A percentile compares a stretch with the other conserved stretches of the same genome.
Evolutionary conservation across 2,329 filamentous ascomycete genomes (phyloP).

Genomic region (Thielaviopsis punctulata): DNA sequence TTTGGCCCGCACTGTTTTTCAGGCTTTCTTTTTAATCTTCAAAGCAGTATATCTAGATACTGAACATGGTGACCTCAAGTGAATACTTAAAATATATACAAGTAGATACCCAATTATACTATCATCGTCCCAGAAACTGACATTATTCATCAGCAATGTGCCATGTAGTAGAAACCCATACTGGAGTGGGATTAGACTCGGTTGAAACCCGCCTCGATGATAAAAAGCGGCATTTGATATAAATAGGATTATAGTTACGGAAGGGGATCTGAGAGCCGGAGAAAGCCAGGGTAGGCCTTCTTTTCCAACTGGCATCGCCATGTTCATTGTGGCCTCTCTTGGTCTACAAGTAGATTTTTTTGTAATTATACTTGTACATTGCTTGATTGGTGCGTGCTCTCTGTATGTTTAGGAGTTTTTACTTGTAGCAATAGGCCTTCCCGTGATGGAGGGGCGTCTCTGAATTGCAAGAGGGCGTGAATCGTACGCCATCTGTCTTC

Average conservation of each 20-base stretch:
- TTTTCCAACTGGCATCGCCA: not conserved
- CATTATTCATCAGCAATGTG: too few relatives aligned
- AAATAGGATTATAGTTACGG: not conserved
- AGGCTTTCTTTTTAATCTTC: not conserved
- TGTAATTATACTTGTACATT: not conserved
- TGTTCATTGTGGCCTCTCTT: not conserved
- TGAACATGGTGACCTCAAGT: not conserved
- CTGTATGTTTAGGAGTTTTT: not conserved
- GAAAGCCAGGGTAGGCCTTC: not conserved
- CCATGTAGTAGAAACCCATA: too few relatives aligned
- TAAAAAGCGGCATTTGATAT: too few relatives aligned
- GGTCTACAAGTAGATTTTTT: not conserved
- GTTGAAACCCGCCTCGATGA: too few relatives aligned
- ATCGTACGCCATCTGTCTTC: not conserved
- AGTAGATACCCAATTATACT: too few relatives aligned
- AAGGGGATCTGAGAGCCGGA: not conserved
- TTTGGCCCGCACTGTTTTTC: not conserved
- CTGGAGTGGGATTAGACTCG: too few relatives aligned
- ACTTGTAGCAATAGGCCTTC: not conserved
- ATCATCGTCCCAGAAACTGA: too few relatives aligned
- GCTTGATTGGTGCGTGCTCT: too few relatives aligned
- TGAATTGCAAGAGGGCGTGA: not conserved
- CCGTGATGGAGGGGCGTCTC: not conserved
- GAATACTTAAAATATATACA: too few relatives aligned
- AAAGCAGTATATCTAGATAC: not conserved